Base-by-base conservation (phyloP, 2,329 filamentous ascomycete species). In the Apiospora kogelbergensis region DNA sequence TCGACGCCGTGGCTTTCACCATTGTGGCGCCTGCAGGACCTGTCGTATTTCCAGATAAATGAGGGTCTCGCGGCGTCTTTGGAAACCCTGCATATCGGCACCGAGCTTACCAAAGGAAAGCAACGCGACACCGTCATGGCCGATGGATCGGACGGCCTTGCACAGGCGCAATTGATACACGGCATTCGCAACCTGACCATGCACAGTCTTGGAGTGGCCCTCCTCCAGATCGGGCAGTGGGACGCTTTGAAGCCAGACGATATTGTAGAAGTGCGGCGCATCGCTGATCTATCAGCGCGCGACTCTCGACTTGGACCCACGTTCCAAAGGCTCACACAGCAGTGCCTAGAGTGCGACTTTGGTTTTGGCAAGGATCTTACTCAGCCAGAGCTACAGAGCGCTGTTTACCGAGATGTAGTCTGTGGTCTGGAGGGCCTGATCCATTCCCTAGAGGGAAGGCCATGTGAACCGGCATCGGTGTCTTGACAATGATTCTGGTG, bases 191-290 rank as follows among this genome's bases (percentile, higher is more conserved):
- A 76, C 63, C 46, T 75, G 44, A 72, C 74, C 2, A 68, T 77
- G 20, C 71, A 74, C 64, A 75, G 74, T 30, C 74, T 78, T 1
- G 77, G 77, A 1, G 74, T 75, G 0, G 74, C 74, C 2, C 66
- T 77, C 20, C 71, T 77, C 0, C 74, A 77, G 60, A 78, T 78
- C 24, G 75, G 73, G 4, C 70, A 71, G 6, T 74, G 72, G 74
- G 57, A 69, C 15, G 20, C n/a, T 6, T 26, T 76, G 1, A 70
- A 74, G 4, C 69, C 73, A 3, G 66, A 71, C 5, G 73, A 78
- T 40, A 67, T 77, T 17, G 63, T 75, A 3, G 60, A 68, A 10
- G 70, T 76, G 15, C 70, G 77, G 40, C 74, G 72, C 33, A 65
- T 71, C 1, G 68, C 70, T 17, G 65, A 67, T 6, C 66, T 72